These are phyloP conservation scores for Acidiella bohemica DNA, from an alignment of 495 filamentous ascomycete genomes.

Conservation along the genomic window DNA sequence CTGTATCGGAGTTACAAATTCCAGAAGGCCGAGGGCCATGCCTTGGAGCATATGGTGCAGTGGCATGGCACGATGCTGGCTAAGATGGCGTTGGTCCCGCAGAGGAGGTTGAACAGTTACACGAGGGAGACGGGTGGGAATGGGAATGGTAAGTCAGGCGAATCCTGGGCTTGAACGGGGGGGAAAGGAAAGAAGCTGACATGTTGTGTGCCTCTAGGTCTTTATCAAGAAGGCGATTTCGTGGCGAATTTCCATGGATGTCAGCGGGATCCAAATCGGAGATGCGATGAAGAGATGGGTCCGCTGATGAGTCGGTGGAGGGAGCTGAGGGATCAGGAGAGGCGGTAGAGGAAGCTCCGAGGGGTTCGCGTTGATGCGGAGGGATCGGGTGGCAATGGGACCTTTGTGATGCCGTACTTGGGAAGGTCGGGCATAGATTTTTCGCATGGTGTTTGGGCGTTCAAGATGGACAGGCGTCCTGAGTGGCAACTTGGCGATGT, in stretches of 20 bases:
- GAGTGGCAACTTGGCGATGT: too few species aligned
- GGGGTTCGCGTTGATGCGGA: too few species aligned
- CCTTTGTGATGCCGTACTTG: too few species aligned
- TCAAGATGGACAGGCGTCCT: too few species aligned
- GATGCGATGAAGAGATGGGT: conserved; percentile 59
- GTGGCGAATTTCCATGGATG: conserved; percentile 65
- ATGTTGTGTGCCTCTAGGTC: conserved; percentile 28
- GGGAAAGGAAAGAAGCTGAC: too few species aligned
- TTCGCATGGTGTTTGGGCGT: too few species aligned
- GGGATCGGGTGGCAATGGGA: too few species aligned
- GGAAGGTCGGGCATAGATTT: too few species aligned
- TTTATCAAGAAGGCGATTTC: conserved; percentile 76
- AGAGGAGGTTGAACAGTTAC: conserved; percentile 70
- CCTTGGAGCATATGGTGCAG: conserved; percentile 48
- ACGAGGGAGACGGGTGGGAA: conserved; percentile 35
- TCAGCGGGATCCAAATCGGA: conserved; percentile 37
- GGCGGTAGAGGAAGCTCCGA: too few species aligned
- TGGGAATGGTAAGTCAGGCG: conserved; percentile 2
- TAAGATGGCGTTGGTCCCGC: conserved; percentile 71
- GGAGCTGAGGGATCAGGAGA: conserved; percentile 18
- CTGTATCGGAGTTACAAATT: conserved; percentile 89
- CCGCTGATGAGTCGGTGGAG: conserved; percentile 23
- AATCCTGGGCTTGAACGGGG: too few species aligned
- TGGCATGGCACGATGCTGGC: conserved; percentile 98
- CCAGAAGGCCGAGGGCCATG: conserved; percentile 85